Conservation (phyloP, 805 yeast genomes). For the Grigorovia jiainica region DNA sequence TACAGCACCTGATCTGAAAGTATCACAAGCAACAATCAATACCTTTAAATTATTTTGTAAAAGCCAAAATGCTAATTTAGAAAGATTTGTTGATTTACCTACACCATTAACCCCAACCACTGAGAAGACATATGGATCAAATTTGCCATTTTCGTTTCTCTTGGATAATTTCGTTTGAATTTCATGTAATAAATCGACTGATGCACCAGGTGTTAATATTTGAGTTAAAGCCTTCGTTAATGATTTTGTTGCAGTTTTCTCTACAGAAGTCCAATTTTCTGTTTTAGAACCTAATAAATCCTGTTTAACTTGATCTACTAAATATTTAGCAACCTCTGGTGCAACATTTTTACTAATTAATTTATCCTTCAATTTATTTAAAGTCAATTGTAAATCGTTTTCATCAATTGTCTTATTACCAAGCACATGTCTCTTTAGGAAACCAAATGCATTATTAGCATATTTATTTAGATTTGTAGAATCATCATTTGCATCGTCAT, state of each 20-base stretch:
- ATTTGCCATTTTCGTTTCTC: slow-evolving; percentile 18
- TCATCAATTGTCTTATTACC: slow-evolving; percentile 63
- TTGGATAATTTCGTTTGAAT: slow-evolving; percentile 40
- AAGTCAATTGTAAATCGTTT: slow-evolving; percentile 55
- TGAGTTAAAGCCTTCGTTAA: slow-evolving; percentile 54
- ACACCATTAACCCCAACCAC: slow-evolving; percentile 98
- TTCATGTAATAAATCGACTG: slow-evolving; percentile 77
- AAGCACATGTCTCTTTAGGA: slow-evolving; percentile 44
- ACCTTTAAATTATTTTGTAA: slow-evolving; percentile 81
- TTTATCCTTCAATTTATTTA: slow-evolving; percentile 61
- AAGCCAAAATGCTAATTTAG: slow-evolving; percentile 92
- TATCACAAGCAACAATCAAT: slow-evolving; percentile 92
- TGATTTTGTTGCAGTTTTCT: slow-evolving; percentile 60
- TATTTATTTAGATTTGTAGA: slow-evolving; percentile 25
- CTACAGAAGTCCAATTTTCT: slow-evolving; percentile 63
- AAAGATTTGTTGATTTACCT: slow-evolving; percentile 91
- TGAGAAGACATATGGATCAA: slow-evolving; percentile 83
- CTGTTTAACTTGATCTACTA: slow-evolving; percentile 60
- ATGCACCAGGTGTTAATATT: slow-evolving; percentile 83
- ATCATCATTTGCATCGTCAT: slow-evolving; percentile 30
- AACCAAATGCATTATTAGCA: slow-evolving; percentile 38
- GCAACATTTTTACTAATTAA: slow-evolving; percentile 83
- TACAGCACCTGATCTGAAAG: slow-evolving; percentile 97
- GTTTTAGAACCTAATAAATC: slow-evolving; percentile 67
- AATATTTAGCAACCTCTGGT: slow-evolving; percentile 70